Evolutionary conservation across 164 flowering plant genomes (phyloP), one percentile per base, ranked within the genome.

Genomic region (Berberis thunbergii): DNA sequence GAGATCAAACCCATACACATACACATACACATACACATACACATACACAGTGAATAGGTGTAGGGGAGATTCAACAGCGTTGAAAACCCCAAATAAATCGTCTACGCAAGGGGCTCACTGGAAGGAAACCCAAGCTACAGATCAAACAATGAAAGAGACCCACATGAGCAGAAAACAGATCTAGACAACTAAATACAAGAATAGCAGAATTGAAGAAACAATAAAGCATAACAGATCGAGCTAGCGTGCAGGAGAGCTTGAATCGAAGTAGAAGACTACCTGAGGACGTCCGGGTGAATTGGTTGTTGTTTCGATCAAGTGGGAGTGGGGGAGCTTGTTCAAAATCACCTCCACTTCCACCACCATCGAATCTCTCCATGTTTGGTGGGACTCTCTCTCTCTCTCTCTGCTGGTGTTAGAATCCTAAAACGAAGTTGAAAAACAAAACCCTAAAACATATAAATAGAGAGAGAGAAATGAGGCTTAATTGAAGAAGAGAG

Each of bases 331-430:
- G 70, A 58, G 45, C 56, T 57, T 62, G 72, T 57, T 67, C 52
- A 26, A 64, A 43, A 55, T 64, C 54, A 67, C 60, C 59, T 26
- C 26, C 26, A 26, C 26, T 26, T 26, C 26, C 26, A 59, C 73
- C 77, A 73, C 73, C 75, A 59, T 67, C 75, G 41, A 73, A 69
- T 54, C 66, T 74, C 58, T 74, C 81, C 81, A 75, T 74, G 10
- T 48, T 11, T 7, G 7, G 7, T 48, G 7, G 2, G 3, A 1
- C 10, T 26, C 26, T 26, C 26, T 26, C 26, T 26, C 26, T 26
- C 26, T 26, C 26, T 26, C 26, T 26, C 26, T 26, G 26, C 26
- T 26, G 26, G 26, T 26, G 26, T 26, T 26, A 26, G 9, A 6
- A 48, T 6, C 7, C 50, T 6, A 48, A 48, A 48, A 48, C 26